These are phyloP conservation scores for Clonostachys sp. DNA, from an alignment of 2,329 filamentous ascomycete species.

Conservation along the genomic window DNA sequence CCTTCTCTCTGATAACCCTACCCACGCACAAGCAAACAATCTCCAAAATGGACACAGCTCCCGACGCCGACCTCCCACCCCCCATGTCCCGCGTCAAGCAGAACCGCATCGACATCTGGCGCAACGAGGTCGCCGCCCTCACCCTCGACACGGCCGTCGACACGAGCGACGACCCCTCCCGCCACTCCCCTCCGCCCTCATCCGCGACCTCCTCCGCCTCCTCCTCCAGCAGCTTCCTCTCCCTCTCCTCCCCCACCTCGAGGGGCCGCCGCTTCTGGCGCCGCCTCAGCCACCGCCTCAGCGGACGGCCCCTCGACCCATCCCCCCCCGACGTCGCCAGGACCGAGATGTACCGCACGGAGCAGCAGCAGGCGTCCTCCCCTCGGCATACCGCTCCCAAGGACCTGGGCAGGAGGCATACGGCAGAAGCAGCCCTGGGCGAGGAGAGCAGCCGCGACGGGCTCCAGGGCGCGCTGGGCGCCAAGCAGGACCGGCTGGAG, in stretches of 20 bases:
- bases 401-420: conserved; percentile 7
- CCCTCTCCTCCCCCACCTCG: conserved; percentile 12
- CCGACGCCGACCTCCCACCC: conserved; percentile 4
- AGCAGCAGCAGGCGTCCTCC: conserved; percentile 1
- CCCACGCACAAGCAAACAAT: too few relatives aligned
- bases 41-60: conserved; percentile 1
- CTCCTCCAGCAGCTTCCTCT: conserved; percentile 20
- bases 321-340: conserved; percentile 6
- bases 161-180: conserved; percentile 15
- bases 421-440: conserved; percentile 9
- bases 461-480: conserved; percentile 17
- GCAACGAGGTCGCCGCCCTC: conserved; percentile 37
- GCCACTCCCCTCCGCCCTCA: conserved; percentile 21
- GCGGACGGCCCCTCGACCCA: conserved; percentile 7
- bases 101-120: conserved; percentile 43
- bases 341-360: conserved; percentile 29
- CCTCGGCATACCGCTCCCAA: not conserved
- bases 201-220: conserved; percentile 24
- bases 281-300: conserved; percentile 17
- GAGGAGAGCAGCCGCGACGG: conserved; percentile 16
- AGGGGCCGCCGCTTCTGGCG: conserved; percentile 14
- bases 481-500: conserved; percentile 30
- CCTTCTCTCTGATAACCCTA: too few relatives aligned
- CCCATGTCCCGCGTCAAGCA: conserved; percentile 25
- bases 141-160: conserved; percentile 4